Evolutionary conservation across 108 stramenopile genomes (phyloP).

Genomic region (Pseudonitzschia pungens): DNA sequence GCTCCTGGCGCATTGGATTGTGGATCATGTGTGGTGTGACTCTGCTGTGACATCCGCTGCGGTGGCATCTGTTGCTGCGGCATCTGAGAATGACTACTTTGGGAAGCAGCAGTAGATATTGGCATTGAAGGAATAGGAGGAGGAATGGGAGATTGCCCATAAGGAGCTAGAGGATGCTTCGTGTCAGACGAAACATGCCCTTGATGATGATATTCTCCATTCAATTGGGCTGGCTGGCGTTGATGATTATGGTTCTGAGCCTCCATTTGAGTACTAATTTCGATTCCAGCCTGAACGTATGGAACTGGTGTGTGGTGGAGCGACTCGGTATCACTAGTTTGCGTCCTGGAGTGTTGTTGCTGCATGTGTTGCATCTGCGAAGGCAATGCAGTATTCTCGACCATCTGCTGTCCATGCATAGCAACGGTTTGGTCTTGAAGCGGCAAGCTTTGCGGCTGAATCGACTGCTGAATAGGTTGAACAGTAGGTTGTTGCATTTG

Average conservation of each 20-base stretch:
- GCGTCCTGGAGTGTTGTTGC: neutral
- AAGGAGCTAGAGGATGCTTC: conserved; percentile 21
- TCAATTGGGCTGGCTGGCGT: conserved; percentile 2
- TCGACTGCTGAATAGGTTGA: too few species aligned
- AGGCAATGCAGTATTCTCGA: conserved; percentile 2
- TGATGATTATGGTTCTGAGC: conserved; percentile 3
- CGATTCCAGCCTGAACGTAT: neutral
- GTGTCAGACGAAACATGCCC: conserved; percentile 21
- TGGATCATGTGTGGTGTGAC: neutral
- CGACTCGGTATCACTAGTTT: conserved; percentile 17
- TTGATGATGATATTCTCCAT: conserved; percentile 21
- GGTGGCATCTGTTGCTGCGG: too few species aligned
- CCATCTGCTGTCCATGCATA: conserved; percentile 10
- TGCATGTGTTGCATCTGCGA: conserved; percentile 22
- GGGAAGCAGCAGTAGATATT: neutral
- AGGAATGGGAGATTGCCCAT: neutral
- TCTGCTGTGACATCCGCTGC: neutral
- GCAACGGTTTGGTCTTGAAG: conserved; percentile 19
- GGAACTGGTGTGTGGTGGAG: conserved; percentile 15
- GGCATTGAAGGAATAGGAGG: conserved; percentile 3
- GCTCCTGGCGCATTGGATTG: neutral
- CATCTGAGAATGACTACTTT: conserved; percentile 3
- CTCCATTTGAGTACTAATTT: conserved; percentile 10
- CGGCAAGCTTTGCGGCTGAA: conserved; percentile 7
- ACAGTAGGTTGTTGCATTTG: conserved; percentile 21